phyloP scores from a whole-genome alignment of 345 rosid species.

The Populus tremula region DNA sequence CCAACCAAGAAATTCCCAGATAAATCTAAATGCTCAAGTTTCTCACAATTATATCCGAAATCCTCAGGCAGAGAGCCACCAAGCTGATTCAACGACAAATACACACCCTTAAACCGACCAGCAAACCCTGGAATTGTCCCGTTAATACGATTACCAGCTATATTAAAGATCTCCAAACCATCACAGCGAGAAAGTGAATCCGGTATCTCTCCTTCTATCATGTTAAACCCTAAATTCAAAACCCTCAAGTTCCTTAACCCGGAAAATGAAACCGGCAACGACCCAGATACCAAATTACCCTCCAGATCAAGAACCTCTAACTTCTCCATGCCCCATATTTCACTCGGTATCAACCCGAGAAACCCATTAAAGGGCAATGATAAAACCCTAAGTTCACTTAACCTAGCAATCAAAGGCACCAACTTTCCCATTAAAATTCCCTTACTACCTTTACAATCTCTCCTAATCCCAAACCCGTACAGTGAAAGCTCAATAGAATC shows the following conservation, averaged over 20 bases:
- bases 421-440: slow-evolving; percentile 62
- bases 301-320: slow-evolving; percentile 88
- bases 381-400: slow-evolving; percentile 63
- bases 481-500: slow-evolving; percentile 52
- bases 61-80: slow-evolving; percentile 57
- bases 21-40: slow-evolving; percentile 82
- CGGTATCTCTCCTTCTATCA: slow-evolving; percentile 60
- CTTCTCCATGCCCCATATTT: slow-evolving; percentile 74
- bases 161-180: slow-evolving; percentile 56
- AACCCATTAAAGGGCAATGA: slow-evolving; percentile 80
- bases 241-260: slow-evolving; percentile 59
- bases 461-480: slow-evolving; percentile 69
- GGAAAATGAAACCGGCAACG: slow-evolving; percentile 44
- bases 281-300: slow-evolving; percentile 54
- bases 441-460: slow-evolving; percentile 44
- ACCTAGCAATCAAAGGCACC: slow-evolving; percentile 45
- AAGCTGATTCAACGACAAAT: slow-evolving; percentile 58
- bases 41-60: slow-evolving; percentile 60
- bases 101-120: slow-evolving; percentile 58
- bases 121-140: slow-evolving; percentile 71
- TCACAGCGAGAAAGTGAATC: slow-evolving; percentile 34
- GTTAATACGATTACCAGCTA: slow-evolving; percentile 71
- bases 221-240: slow-evolving; percentile 78
- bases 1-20: slow-evolving; percentile 73
- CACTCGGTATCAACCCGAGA: slow-evolving; percentile 58